Base-by-base conservation (phyloP, 176 grass and related monocot genomes). In the Aegilops sharonensis region DNA sequence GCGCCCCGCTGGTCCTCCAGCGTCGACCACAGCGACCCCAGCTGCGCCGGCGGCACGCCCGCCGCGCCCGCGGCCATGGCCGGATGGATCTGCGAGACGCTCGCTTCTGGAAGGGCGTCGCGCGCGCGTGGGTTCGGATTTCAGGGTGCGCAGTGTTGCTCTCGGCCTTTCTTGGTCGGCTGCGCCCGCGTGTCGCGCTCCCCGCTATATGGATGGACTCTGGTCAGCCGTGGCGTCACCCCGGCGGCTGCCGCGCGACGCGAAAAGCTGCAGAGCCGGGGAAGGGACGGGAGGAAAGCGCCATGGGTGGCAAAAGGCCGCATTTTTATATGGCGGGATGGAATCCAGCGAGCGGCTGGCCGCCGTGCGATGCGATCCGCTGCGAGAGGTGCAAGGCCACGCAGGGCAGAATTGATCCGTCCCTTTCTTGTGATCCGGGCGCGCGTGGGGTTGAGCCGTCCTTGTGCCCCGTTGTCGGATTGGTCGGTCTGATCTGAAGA, bases 1-100 rank as follows among this genome's bases (percentile, higher is more conserved):
- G 66, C 59, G 6, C 81, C 75, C 1, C 81, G 85, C 85, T 91
- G 89, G 70, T 91, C 89, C 85, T 88, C 89, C 48, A 91, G 85
- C 77, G 81, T 88, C 50, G 81, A 85, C 89, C 89, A 88, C 48
- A 91, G 85, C 63, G 89, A 63, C 15, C 85, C 85, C 21, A 84
- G 77, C 60, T 66, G 85, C 61, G 47, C 76, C 54, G 74, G 89
- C 11, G 82, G 18, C 27, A 15, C 9, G 20, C 70, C 70, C 70
- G 70, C 70, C 39, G 21, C 83, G 35, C 56, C 11, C 20, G 11
- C 45, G 20, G 29, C 56, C 89, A 79, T 81, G 62, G 66, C 10
- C 6, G 27, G 47, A n/a, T 5, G n/a, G 29, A 34, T 13, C 40
- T 30, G 60, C n/a, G 54, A 64, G 40, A 57, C 36, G 36, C 36